Conservation (phyloP, 1,284 basidiomycete species). For the Vanrija sp. region DNA sequence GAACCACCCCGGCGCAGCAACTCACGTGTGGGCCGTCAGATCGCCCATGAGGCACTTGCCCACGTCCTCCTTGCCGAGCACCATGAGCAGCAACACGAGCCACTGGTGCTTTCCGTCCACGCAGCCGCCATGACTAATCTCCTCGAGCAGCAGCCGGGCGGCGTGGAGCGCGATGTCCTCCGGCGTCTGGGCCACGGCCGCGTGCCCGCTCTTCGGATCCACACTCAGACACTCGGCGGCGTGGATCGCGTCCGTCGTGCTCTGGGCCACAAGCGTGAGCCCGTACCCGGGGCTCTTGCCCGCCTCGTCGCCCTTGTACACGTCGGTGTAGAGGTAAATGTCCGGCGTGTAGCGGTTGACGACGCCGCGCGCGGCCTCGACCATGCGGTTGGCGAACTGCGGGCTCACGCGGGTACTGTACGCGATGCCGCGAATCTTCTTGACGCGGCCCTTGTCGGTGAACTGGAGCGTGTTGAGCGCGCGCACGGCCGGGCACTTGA, state of each 20-base stretch:
- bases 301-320: conserved; percentile 94
- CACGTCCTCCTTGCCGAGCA: conserved; percentile 92
- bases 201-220: conserved; percentile 4
- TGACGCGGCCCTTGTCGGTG: conserved; percentile 81
- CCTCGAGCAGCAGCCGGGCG: conserved; percentile 69
- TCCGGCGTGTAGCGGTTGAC: conserved; percentile 97
- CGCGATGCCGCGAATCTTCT: conserved; percentile 92
- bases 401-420: conserved; percentile 94
- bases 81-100: conserved; percentile 86
- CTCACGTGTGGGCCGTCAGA: conserved; percentile 75
- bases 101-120: conserved; percentile 86
- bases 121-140: conserved; percentile 80
- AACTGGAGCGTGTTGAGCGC: conserved; percentile 89
- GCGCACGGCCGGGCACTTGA: conserved; percentile 87
- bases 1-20: conserved; percentile 23
- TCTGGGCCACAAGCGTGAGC: conserved; percentile 82
- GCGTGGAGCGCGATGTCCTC: conserved; percentile 87
- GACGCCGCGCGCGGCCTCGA: conserved; percentile 84
- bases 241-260: conserved; percentile 85
- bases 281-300: conserved; percentile 96
- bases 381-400: conserved; percentile 96
- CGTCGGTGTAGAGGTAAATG: conserved; percentile 96
- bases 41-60: conserved; percentile 80
- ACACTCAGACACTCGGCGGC: conserved; percentile 76
- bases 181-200: conserved; percentile 56